phyloP scores from a whole-genome alignment of 768 basidiomycete genomes.

The Tricholoma terreum region DNA sequence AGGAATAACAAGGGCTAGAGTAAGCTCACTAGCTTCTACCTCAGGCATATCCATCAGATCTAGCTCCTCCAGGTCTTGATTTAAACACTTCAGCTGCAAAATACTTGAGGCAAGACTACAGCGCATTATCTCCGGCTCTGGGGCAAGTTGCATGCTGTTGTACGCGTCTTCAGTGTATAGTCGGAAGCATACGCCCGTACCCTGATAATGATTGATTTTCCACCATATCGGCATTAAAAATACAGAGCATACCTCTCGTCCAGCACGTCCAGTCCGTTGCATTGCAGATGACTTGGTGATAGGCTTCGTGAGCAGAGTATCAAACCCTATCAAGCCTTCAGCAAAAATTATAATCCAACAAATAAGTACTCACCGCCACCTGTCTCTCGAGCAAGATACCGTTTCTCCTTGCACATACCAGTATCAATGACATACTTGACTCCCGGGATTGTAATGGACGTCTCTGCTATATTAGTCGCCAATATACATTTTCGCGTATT shows the following conservation, averaged over 20 bases:
- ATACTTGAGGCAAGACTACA: slow-evolving; percentile 81
- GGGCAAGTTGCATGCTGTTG: slow-evolving; percentile 55
- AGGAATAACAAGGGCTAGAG: neutral
- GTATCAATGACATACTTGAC: slow-evolving; percentile 95
- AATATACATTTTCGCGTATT: slow-evolving; percentile 87
- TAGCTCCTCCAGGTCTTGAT: slow-evolving; percentile 74
- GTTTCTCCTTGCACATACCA: slow-evolving; percentile 94
- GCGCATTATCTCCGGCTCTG: slow-evolving; percentile 89
- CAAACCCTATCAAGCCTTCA: slow-evolving; percentile 59
- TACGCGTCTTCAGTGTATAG: slow-evolving; percentile 87
- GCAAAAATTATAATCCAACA: neutral
- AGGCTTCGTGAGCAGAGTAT: slow-evolving; percentile 76
- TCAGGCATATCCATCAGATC: slow-evolving; percentile 91
- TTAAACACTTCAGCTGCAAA: slow-evolving; percentile 82
- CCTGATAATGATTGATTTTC: slow-evolving; percentile 36
- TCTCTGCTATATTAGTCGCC: slow-evolving; percentile 98
- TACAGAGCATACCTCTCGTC: slow-evolving; percentile 67
- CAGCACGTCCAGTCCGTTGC: slow-evolving; percentile 95
- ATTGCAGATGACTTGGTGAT: slow-evolving; percentile 89
- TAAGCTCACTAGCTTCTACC: slow-evolving; percentile 61
- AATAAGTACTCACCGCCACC: slow-evolving; percentile 54
- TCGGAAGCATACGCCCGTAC: slow-evolving; percentile 84
- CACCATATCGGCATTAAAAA: neutral
- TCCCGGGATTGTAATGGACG: slow-evolving; percentile 95
- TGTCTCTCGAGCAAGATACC: slow-evolving; percentile 64